These are phyloP conservation scores for Aspergillus hancockii DNA, from an alignment of 495 filamentous ascomycete species.

Conservation along the genomic window DNA sequence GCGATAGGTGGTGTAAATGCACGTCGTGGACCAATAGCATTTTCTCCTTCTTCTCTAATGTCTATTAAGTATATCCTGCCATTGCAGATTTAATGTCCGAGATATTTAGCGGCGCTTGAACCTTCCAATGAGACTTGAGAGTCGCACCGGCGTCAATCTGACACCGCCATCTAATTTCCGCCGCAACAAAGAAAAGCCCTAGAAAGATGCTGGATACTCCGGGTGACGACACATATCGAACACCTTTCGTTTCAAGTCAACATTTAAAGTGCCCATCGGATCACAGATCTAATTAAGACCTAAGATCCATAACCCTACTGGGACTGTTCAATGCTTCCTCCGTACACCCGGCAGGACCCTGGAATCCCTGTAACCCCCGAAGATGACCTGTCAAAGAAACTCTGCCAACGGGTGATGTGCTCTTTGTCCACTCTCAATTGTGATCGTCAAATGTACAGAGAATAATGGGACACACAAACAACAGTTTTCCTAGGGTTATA, in stretches of 20 bases:
- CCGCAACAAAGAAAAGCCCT: constrained; percentile 3
- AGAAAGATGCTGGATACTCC: not conserved
- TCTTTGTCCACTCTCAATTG: not conserved
- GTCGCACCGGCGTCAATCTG: not conserved
- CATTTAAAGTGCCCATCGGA: not conserved
- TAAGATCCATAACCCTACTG: not conserved
- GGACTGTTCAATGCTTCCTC: not conserved
- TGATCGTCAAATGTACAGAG: not conserved
- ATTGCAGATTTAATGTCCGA: not conserved
- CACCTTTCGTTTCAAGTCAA: not conserved
- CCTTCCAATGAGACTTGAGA: not conserved
- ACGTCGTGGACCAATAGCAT: no score
- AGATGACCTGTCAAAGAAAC: not conserved
- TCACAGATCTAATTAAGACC: not conserved
- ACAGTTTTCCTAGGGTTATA: not conserved
- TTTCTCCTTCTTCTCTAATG: no score
- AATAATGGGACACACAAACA: not conserved
- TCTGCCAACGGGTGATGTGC: not conserved
- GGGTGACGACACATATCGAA: not conserved
- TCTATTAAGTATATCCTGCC: no score
- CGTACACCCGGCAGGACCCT: no score
- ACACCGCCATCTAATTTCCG: not conserved
- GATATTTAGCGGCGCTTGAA: not conserved
- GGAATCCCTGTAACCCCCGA: not conserved
- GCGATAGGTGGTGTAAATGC: no score